phyloP scores from a whole-genome alignment of 1,284 basidiomycete genomes.

The Bjerkandera adusta region DNA sequence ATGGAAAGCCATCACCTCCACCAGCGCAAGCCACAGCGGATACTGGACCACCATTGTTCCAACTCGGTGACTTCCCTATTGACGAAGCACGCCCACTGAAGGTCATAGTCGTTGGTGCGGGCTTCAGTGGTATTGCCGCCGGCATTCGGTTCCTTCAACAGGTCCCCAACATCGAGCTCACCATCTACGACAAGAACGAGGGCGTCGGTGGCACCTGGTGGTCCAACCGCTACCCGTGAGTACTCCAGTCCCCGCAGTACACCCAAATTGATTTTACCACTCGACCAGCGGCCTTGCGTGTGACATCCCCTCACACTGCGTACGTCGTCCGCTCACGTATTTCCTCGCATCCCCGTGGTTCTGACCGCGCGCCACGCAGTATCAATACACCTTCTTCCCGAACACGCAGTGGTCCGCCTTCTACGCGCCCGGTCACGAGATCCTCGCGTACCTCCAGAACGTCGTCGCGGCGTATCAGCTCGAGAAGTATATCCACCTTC shows the following conservation, averaged over 20 bases:
- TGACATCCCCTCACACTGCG: constrained; percentile 30
- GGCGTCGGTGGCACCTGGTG: constrained; percentile 59
- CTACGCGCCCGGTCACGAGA: constrained; percentile 55
- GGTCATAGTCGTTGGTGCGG: constrained; percentile 49
- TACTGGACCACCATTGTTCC: constrained; percentile 1
- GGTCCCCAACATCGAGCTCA: constrained; percentile 47
- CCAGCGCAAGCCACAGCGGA: too few species aligned
- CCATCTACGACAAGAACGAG: constrained; percentile 54
- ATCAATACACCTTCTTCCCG: constrained; percentile 53
- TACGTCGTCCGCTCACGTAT: constrained; percentile 17
- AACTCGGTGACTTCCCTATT: constrained; percentile 33
- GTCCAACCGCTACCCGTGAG: constrained; percentile 33
- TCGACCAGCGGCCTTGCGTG: constrained; percentile 52
- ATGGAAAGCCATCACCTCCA: too few species aligned
- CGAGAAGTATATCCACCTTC: constrained; percentile 46
- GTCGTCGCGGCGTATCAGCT: constrained; percentile 56
- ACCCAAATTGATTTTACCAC: neutral
- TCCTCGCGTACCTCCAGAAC: constrained; percentile 46
- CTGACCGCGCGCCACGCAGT: constrained; percentile 32
- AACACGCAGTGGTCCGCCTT: constrained; percentile 58
- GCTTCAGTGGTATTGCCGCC: constrained; percentile 53
- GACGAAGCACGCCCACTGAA: constrained; percentile 42
- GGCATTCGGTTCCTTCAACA: constrained; percentile 54
- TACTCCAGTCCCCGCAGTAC: neutral
- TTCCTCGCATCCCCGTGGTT: neutral